Base-by-base conservation (phyloP, 192 early-diverging fungal genomes). In the Coemansia sp. region DNA sequence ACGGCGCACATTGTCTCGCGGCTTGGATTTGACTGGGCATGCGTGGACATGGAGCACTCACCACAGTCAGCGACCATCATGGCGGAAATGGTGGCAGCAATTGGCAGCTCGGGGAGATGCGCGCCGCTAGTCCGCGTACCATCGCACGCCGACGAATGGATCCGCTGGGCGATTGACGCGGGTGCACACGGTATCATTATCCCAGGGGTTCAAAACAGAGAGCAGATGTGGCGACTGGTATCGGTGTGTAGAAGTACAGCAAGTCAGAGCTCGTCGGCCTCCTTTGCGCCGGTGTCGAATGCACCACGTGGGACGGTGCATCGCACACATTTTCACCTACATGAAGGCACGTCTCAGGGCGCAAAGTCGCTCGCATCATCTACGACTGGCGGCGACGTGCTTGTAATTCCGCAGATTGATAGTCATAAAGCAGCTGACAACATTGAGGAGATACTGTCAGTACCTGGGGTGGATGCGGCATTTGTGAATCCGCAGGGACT, bases 11-110 rank as follows among this genome's bases (percentile, higher is more conserved):
- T 70, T 0, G 71, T 71, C 0, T 63, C 80, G 25, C 54, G 71
- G 1, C 64, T 78, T 24, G 80, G 80, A 7, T 82, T 68, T 22
- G 80, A 77, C 60, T 82, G 75, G 75, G 80, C 80, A 21, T 67
- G 63, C 25, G 57, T 82, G 21, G 80, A 74, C 51, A 57, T 74
- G 68, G 75, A 73, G 39, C 53, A 66, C 62, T 64, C 56, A 33
- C 67, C 58, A 32, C 71, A 71, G 24, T 51, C 68, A 6, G 71
- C 79, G 20, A 70, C 27, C 27, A 39, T 66, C 14, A 71, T 82
- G 71, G 68, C 80, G 6, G 80, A 70, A 6, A 77, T 78, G 80
- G 66, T 82, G 4, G 75, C 68, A 10, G 75, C 79, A 0, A 63
- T 82, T n/a, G 57, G 30, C 30, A 67, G 64, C 50, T 55, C 65